Base-by-base conservation (phyloP, 1,139 yeast species). In the Lodderomyces pseudojiufengensis region DNA sequence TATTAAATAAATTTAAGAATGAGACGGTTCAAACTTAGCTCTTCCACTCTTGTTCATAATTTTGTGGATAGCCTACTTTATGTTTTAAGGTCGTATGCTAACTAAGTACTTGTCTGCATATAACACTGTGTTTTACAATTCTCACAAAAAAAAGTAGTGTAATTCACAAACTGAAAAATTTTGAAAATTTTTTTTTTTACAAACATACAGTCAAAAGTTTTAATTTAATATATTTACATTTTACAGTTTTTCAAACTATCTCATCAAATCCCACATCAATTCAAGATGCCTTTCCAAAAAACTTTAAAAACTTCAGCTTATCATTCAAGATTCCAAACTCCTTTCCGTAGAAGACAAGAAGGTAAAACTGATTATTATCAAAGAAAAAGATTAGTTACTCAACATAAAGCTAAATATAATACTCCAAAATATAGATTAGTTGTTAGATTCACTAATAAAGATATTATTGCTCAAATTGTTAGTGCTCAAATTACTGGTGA, bases 331-430 rank as follows among this genome's bases (percentile, higher is more conserved):
- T 92, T 82, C 95, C 99, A 92, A 80, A 92, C 98, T 70, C 97
- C 97, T 58, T 92, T 88, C 96, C 88, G 98, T 75, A 88, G 99
- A 84, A 87, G 99, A 85, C 88, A 95, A 71, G 97, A 94, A 77
- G 99, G 98, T 78, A 92, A 94, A 84, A 92, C 99, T 70, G 99
- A 92, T 73, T 92, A 90, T 95, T 92, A 90, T 83, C 97, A 95
- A 74, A 92, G 99, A 83, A 92, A 92, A 95, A 88, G 98, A 80
- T 80, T 92, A 70, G 94, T 92, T 66, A 80, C 97, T 63, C 99
- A 92, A 80, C 97, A 90, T 92, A 92, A 92, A 92, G 96, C 96
- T 70, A 92, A 94, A 83, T 92, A 92, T 95, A 84, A 82, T 84
- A 71, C 96, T 66, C 98, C 98, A 75, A 92, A 92, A 82, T 92